Evolutionary conservation across 345 rosid genomes (phyloP).

Genomic region (Geranium brycei): DNA sequence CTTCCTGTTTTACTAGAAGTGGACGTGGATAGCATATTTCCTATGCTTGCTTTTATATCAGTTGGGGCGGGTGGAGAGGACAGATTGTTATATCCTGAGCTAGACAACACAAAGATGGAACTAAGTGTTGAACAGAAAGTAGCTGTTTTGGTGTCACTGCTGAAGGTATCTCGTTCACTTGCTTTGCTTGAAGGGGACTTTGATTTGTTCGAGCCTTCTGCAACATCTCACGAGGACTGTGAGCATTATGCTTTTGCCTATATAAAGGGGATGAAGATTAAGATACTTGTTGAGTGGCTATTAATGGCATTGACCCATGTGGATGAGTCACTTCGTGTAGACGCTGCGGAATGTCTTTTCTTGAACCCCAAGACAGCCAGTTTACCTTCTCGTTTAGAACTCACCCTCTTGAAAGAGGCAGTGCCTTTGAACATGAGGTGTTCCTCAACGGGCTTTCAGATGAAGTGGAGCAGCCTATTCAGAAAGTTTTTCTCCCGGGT

Average conservation of each 20-base stretch:
- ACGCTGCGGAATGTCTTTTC: constrained; percentile 92
- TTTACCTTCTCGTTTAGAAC: constrained; percentile 81
- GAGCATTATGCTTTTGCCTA: constrained; percentile 35
- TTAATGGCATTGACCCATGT: constrained; percentile 74
- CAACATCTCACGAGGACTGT: constrained; percentile 5
- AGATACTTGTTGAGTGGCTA: constrained; percentile 70
- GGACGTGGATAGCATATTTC: constrained; percentile 80
- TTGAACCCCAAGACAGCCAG: constrained; percentile 77
- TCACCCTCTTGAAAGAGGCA: constrained; percentile 58
- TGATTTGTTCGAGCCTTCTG: constrained; percentile 29
- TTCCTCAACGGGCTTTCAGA: constrained; percentile 85
- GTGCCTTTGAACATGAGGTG: constrained; percentile 95
- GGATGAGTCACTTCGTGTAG: constrained; percentile 86
- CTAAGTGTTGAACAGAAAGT: constrained; percentile 63
- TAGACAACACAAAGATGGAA: constrained; percentile 23
- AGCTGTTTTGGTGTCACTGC: constrained; percentile 65
- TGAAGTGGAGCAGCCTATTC: constrained; percentile 93
- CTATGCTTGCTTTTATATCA: constrained; percentile 64
- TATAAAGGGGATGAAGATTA: constrained; percentile 61
- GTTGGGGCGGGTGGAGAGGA: constrained; percentile 34
- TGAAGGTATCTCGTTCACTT: constrained; percentile 80
- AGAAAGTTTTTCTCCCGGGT: constrained; percentile 84
- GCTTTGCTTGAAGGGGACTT: constrained; percentile 89
- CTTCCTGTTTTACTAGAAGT: constrained; percentile 68
- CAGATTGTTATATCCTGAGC: constrained; percentile 25